phyloP scores from a whole-genome alignment of 257 asterid species.

The Gardenia jasminoides region DNA sequence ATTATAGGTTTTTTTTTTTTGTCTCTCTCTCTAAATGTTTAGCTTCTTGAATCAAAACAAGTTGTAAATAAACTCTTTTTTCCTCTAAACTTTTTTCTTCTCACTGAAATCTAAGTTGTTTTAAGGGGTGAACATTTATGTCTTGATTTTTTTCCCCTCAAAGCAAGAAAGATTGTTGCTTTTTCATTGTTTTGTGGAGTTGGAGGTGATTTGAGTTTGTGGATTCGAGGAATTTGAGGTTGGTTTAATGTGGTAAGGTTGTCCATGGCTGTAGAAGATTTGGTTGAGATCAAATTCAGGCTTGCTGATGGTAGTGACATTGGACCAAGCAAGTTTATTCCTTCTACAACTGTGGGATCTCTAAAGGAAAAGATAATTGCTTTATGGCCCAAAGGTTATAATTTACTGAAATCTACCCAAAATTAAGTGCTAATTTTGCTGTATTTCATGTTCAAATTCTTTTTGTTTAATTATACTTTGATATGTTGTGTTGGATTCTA shows the following conservation, averaged over 20 bases:
- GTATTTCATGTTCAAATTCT: neutral
- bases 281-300: slow-evolving; percentile 86
- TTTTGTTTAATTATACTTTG: neutral
- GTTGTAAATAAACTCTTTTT: too few species aligned
- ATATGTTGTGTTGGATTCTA: neutral
- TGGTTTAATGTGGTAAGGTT: slow-evolving; percentile 22
- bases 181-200: slow-evolving; percentile 10
- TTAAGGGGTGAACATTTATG: neutral
- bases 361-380: slow-evolving; percentile 87
- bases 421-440: slow-evolving; percentile 1
- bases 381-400: slow-evolving; percentile 88
- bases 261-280: slow-evolving; percentile 77
- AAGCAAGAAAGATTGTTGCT: neutral
- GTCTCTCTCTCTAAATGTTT: too few species aligned
- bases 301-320: slow-evolving; percentile 95
- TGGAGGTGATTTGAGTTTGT: slow-evolving; percentile 27
- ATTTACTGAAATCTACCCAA: neutral
- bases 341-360: slow-evolving; percentile 63
- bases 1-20: too few species aligned
- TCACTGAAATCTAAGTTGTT: neutral
- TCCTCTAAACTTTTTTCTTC: too few species aligned
- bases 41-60: too few species aligned
- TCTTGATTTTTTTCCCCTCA: neutral
- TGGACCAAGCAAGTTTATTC: slow-evolving; percentile 79
- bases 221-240: slow-evolving; percentile 37